Conservation (phyloP, 176 grass and related monocot genomes). For the Rhynchospora pubera region DNA sequence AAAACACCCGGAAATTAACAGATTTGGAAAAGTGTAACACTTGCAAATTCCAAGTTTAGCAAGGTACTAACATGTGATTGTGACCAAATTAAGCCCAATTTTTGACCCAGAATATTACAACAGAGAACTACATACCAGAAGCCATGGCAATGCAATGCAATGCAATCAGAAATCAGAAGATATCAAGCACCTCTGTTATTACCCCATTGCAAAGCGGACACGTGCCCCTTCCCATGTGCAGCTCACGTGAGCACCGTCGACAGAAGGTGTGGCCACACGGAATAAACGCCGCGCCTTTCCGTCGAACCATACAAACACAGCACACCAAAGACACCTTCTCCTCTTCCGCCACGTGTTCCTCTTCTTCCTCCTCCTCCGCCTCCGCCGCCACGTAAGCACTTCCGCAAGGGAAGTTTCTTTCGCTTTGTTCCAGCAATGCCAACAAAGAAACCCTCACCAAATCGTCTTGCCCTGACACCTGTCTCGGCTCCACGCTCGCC, state of each 20-base stretch:
- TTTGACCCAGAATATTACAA: background rate
- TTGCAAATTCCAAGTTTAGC: constrained; percentile 13
- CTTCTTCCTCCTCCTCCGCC: background rate
- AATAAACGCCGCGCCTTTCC: constrained; percentile 35
- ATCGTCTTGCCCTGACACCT: constrained; percentile 2
- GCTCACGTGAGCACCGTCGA: constrained; percentile 30
- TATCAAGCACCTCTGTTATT: constrained; percentile 35
- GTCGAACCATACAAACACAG: constrained; percentile 36
- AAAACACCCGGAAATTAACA: constrained; percentile 13
- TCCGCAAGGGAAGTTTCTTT: constrained; percentile 1
- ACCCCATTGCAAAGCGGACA: constrained; percentile 31
- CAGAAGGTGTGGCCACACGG: constrained; percentile 46
- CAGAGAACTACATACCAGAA: constrained; percentile 8
- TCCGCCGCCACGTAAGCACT: background rate
- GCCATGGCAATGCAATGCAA: background rate
- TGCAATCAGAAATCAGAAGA: constrained; percentile 14
- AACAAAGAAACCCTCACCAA: constrained; percentile 11
- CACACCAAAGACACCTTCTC: background rate
- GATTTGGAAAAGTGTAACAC: constrained; percentile 12
- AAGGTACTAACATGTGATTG: constrained; percentile 5
- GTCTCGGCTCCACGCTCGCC: background rate
- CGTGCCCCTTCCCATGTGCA: constrained; percentile 18
- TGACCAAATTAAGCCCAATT: background rate
- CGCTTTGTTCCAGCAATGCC: constrained; percentile 20
- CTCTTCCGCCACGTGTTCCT: background rate